Evolutionary conservation across 352 stramenopile species (phyloP).

Genomic region (Pythium periplocum): DNA sequence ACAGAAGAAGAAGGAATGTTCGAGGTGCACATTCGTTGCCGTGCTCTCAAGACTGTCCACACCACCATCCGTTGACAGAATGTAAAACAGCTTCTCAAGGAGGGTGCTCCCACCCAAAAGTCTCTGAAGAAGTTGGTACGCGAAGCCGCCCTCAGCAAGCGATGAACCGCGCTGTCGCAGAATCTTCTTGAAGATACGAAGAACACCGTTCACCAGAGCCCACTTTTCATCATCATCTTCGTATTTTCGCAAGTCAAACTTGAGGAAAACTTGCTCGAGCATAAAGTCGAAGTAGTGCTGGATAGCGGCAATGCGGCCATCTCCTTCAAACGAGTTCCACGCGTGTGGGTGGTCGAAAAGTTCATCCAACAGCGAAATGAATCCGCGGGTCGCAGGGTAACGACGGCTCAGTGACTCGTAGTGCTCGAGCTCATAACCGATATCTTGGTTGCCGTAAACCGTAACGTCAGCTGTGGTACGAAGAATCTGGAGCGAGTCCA

Average conservation of each 20-base stretch:
- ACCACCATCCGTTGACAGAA: conserved; percentile 61
- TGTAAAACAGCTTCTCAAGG: conserved; percentile 63
- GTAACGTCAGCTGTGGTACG: conserved; percentile 61
- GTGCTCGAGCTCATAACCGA: conserved; percentile 83
- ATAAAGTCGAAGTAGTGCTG: conserved; percentile 85
- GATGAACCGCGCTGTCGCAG: conserved; percentile 42
- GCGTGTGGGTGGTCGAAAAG: conserved; percentile 71
- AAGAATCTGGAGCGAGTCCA: conserved; percentile 80
- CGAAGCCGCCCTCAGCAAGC: conserved; percentile 44
- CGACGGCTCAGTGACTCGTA: conserved; percentile 67
- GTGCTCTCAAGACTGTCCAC: conserved; percentile 72
- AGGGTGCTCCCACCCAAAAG: conserved; percentile 63
- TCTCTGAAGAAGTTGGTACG: conserved; percentile 62
- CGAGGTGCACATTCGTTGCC: conserved; percentile 63
- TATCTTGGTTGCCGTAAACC: conserved; percentile 64
- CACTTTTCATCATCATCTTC: conserved; percentile 82
- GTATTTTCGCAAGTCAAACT: conserved; percentile 83
- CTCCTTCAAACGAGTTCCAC: conserved; percentile 70
- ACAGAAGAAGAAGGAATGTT: conserved; percentile 82
- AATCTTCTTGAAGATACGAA: conserved; percentile 79
- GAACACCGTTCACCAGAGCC: conserved; percentile 59
- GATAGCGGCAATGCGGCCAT: conserved; percentile 68
- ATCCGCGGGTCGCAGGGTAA: conserved; percentile 76
- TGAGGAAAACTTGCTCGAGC: conserved; percentile 76
- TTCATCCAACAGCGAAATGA: conserved; percentile 68